Conservation (phyloP, 2,329 filamentous ascomycete species). For the Beauveria asiatica region DNA sequence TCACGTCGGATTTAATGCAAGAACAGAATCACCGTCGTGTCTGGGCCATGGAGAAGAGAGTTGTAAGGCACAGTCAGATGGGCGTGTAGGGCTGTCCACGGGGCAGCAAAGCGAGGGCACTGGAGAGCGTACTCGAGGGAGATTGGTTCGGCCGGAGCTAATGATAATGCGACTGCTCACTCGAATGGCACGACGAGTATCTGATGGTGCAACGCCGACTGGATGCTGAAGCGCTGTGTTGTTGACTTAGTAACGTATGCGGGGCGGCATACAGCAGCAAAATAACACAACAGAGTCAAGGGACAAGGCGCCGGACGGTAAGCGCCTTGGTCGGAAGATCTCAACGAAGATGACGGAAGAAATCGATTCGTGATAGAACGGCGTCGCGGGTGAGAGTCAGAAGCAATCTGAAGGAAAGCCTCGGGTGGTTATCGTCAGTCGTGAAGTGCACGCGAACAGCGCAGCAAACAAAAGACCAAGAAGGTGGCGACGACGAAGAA, state of each 20-base stretch:
- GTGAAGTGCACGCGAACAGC: constrained; percentile 9
- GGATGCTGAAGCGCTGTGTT: neutral
- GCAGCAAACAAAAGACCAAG: neutral
- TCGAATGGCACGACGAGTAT: neutral
- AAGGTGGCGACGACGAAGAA: constrained; percentile 1
- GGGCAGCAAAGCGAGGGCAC: neutral
- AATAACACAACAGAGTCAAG: constrained; percentile 1
- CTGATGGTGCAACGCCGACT: neutral
- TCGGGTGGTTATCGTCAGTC: neutral
- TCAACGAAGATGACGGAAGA: neutral
- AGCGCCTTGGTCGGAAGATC: neutral
- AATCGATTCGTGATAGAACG: neutral
- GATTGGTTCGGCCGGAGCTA: neutral
- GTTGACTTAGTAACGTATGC: constrained; percentile 3
- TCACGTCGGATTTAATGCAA: neutral
- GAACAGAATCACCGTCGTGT: neutral
- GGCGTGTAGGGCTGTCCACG: neutral
- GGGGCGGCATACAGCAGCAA: constrained; percentile 3
- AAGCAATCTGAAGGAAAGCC: neutral
- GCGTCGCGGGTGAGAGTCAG: neutral
- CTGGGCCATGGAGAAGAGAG: constrained; percentile 5
- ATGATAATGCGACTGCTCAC: neutral
- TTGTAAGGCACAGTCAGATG: neutral
- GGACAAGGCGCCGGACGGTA: neutral
- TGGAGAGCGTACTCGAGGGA: neutral